Evolutionary conservation across 148 eudicot genomes (phyloP).

Genomic region (Nepenthes mirabilis): DNA sequence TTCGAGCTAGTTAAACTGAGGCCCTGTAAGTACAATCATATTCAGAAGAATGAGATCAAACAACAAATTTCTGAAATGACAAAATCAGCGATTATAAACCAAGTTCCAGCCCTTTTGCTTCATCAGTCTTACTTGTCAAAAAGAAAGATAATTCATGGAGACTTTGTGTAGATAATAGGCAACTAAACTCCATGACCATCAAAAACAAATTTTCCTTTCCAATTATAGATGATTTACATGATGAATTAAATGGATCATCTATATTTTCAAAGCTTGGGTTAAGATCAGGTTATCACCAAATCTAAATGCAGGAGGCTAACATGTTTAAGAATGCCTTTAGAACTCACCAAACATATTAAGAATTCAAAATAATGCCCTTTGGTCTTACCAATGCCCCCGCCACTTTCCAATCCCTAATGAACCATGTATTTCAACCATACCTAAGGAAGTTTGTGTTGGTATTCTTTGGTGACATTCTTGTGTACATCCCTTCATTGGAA

Average conservation of each 20-base stretch:
- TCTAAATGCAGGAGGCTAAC: neutral
- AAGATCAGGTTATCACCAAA: slow-evolving; percentile 4
- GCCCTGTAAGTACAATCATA: neutral
- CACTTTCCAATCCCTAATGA: slow-evolving; percentile 4
- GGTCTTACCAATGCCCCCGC: neutral
- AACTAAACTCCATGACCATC: neutral
- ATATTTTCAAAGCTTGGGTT: slow-evolving; percentile 4
- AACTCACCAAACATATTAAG: slow-evolving; percentile 1
- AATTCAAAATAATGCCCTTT: slow-evolving; percentile 5
- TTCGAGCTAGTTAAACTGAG: neutral
- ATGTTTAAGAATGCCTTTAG: neutral
- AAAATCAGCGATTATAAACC: neutral
- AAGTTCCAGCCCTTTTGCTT: neutral
- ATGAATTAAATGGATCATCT: slow-evolving; percentile 3
- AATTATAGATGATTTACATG: neutral
- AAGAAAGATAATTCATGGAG: slow-evolving; percentile 1
- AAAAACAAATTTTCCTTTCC: slow-evolving; percentile 2
- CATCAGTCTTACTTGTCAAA: neutral
- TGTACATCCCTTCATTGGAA: neutral
- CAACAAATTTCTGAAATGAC: neutral
- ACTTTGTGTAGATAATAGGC: slow-evolving; percentile 1
- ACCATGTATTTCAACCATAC: neutral
- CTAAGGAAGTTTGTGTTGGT: neutral
- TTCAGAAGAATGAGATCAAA: neutral
- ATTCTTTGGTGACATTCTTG: slow-evolving; percentile 2